phyloP scores from a whole-genome alignment of 306 rosid genomes.

The Pterocarpus macrocarpus region DNA sequence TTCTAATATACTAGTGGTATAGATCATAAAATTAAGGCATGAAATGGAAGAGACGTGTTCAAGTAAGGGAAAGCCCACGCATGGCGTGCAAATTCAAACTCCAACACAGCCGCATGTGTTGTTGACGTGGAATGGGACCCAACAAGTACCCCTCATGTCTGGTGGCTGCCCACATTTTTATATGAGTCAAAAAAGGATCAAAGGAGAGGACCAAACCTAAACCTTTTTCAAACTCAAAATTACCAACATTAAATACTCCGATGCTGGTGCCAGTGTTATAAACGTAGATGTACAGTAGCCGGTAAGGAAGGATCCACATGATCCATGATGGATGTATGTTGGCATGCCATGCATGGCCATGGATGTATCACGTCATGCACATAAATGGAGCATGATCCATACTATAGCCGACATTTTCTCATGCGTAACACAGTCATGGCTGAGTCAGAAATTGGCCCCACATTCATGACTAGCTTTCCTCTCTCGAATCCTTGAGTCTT shows the following conservation, averaged over 20 bases:
- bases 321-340: conserved; percentile 9
- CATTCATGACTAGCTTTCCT: conserved; percentile 52
- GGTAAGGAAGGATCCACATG: background rate
- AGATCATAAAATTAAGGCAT: background rate
- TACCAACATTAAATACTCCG: background rate
- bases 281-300: background rate
- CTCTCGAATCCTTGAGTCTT: background rate
- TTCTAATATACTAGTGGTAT: too few species aligned
- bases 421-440: conserved; percentile 57
- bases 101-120: conserved; percentile 56
- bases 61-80: conserved; percentile 24
- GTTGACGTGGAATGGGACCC: conserved; percentile 76
- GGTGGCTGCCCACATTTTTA: conserved; percentile 43
- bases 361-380: conserved; percentile 15
- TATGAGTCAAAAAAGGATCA: conserved; percentile 32
- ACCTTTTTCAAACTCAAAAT: conserved; percentile 47
- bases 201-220: background rate
- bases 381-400: conserved; percentile 25
- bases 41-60: conserved; percentile 58
- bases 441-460: conserved; percentile 67
- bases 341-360: conserved; percentile 19
- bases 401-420: conserved; percentile 11
- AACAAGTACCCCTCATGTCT: conserved; percentile 35
- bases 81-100: conserved; percentile 65
- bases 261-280: too few species aligned